A percentile compares a stretch with the other conserved stretches of the same genome.
Evolutionary conservation across 2,329 filamentous ascomycete species (phyloP).

Genomic region (Cladosporium sp.): DNA sequence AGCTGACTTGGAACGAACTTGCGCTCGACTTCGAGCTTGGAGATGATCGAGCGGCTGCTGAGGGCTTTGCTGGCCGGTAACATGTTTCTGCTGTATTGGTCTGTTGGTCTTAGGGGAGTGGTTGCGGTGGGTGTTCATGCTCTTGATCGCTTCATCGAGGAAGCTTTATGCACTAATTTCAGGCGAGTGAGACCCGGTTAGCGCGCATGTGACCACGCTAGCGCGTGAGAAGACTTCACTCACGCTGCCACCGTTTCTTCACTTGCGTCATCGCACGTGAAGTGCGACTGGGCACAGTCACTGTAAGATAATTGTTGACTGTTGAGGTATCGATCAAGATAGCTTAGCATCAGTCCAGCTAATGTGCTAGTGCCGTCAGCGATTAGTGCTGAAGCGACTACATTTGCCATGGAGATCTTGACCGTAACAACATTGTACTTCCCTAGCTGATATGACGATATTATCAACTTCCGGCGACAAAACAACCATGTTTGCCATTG

Average conservation of each 20-base stretch:
- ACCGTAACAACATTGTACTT: not conserved
- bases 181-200: not conserved
- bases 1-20: slow-evolving; percentile 22
- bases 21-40: slow-evolving; percentile 25
- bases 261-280: not conserved
- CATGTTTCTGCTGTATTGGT: not conserved
- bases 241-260: not conserved
- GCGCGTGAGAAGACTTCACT: not conserved
- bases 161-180: not conserved
- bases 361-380: not conserved
- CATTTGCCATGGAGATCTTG: not conserved
- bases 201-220: not conserved
- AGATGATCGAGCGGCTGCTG: not conserved
- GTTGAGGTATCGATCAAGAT: not conserved
- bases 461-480: not conserved
- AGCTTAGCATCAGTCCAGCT: not conserved
- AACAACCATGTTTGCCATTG: not conserved
- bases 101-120: too few species aligned
- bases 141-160: too few species aligned
- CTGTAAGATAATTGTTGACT: not conserved
- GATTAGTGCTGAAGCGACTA: not conserved
- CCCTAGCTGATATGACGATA: not conserved
- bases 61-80: not conserved
- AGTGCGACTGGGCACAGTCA: not conserved
- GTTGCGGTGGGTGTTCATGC: not conserved